Conservation (phyloP, 345 rosid species). For the Zanthoxylum bungeanum region DNA sequence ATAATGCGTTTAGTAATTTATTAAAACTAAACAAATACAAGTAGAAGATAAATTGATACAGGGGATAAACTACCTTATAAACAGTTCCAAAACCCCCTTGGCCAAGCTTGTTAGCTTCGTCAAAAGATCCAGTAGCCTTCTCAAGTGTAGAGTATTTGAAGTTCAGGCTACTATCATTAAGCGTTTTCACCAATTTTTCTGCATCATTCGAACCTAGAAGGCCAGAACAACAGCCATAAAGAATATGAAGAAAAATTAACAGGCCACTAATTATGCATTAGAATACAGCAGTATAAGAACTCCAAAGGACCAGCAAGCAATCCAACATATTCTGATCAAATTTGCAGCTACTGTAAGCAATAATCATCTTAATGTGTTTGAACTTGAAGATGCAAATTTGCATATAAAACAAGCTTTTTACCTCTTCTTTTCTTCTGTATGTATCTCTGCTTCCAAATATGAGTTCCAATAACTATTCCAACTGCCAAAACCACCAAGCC, state of each 20-base stretch:
- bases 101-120: slow-evolving; percentile 71
- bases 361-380: background rate
- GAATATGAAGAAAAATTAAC: background rate
- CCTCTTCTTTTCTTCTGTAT: slow-evolving; percentile 76
- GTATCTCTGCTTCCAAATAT: slow-evolving; percentile 58
- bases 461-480: slow-evolving; percentile 49
- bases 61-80: slow-evolving; percentile 50
- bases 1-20: background rate
- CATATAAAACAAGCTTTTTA: slow-evolving; percentile 8
- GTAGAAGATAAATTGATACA: background rate
- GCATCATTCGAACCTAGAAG: slow-evolving; percentile 68
- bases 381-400: background rate
- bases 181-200: slow-evolving; percentile 58
- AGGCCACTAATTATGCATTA: background rate
- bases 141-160: slow-evolving; percentile 89
- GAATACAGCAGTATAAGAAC: background rate
- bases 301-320: background rate
- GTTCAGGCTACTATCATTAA: slow-evolving; percentile 77
- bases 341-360: background rate
- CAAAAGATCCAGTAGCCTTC: slow-evolving; percentile 80
- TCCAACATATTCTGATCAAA: background rate
- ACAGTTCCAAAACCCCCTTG: slow-evolving; percentile 98
- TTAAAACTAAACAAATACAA: background rate
- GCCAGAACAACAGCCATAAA: background rate
- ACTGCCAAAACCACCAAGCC: slow-evolving; percentile 56